Evolutionary conservation across 805 yeast species (phyloP), one percentile per base, ranked within the genome.

Genomic region (Kluyveromyces nonfermentans): DNA sequence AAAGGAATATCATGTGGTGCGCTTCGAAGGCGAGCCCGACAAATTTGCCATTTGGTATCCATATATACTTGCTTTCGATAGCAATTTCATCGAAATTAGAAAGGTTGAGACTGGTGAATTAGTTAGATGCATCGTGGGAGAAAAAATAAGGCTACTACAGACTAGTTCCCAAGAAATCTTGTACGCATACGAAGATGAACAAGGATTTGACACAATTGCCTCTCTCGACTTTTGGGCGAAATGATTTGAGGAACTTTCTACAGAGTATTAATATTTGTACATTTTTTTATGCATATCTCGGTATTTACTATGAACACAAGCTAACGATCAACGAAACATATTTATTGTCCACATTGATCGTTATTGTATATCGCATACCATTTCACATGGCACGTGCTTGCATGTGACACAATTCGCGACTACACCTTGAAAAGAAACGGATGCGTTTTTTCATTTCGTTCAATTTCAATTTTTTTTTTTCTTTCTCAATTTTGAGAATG

Each of bases 21-120:
- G 84, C 59, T 93, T 98, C 98, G 97, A 93, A 66, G 97, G 97
- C 32, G 76, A 80, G 41, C 97, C 98, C 5, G 93, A 84, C 57
- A 79, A 82, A 48, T 87, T 93, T 62, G 94, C 97, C 15, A 72
- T 93, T 37, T 87, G 95, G 75, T 90, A 89, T 66, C 98, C 98
- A 3, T 90, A 88, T 59, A 70, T 93, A 43, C 67, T 93, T 41
- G 93, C 96, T 5, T 93, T 93, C 66, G 97, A 90, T 59, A 76
- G 81, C 16, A 82, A 78, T 46, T 88, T 93, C 55, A 86, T 93
- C 60, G 98, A 93, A 67, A 84, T 93, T 38, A 74, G 98, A 46
- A 87, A 88, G 53, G 87, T 89, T 57, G 95, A 88, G 53, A 78
- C 85, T 15, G 88, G 93, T 3, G 94, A 82, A 51, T 68, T 93